A percentile compares a stretch with the other conserved stretches of the same genome.
Evolutionary conservation across 2,329 filamentous ascomycete species (phyloP).

Genomic region (Neurospora sp.): DNA sequence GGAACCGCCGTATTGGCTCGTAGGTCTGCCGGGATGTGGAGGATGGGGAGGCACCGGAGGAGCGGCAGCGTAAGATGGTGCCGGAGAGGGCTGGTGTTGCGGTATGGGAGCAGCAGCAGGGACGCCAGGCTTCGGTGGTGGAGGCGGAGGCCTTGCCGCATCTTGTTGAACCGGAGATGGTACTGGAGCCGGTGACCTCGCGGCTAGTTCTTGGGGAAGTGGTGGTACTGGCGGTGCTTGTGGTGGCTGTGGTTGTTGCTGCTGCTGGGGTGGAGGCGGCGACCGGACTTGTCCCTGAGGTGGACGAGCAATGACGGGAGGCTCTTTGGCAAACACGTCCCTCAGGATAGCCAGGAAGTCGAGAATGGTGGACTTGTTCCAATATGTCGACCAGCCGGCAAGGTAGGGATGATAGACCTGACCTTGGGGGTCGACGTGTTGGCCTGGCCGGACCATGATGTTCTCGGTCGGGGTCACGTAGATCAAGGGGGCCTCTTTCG

Average conservation of each 20-base stretch:
- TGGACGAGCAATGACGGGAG: constrained; percentile 67
- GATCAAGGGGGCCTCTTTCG: constrained; percentile 71
- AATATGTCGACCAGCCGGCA: constrained; percentile 78
- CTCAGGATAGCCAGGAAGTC: constrained; percentile 76
- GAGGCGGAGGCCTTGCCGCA: constrained; percentile 34
- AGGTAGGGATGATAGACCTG: constrained; percentile 94
- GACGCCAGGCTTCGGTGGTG: constrained; percentile 42
- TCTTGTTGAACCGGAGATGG: constrained; percentile 23
- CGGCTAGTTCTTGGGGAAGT: constrained; percentile 53
- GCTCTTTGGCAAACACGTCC: constrained; percentile 89
- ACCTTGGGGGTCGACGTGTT: constrained; percentile 90
- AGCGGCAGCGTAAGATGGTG: constrained; percentile 23
- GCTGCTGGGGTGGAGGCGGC: constrained; percentile 26
- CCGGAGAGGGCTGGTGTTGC: constrained; percentile 21
- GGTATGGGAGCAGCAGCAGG: constrained; percentile 19
- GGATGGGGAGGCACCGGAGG: constrained; percentile 26
- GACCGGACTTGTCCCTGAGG: constrained; percentile 37
- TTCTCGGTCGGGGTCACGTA: constrained; percentile 83
- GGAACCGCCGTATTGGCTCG: constrained; percentile 16
- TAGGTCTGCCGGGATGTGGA: constrained; percentile 19
- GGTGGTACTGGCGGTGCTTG: constrained; percentile 56
- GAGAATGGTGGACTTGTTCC: constrained; percentile 80
- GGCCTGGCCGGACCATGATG: constrained; percentile 84
- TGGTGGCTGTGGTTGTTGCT: constrained; percentile 22
- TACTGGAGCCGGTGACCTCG: constrained; percentile 27